Base-by-base conservation (phyloP, 1,284 basidiomycete genomes). In the Lignosus rhinocerotis region DNA sequence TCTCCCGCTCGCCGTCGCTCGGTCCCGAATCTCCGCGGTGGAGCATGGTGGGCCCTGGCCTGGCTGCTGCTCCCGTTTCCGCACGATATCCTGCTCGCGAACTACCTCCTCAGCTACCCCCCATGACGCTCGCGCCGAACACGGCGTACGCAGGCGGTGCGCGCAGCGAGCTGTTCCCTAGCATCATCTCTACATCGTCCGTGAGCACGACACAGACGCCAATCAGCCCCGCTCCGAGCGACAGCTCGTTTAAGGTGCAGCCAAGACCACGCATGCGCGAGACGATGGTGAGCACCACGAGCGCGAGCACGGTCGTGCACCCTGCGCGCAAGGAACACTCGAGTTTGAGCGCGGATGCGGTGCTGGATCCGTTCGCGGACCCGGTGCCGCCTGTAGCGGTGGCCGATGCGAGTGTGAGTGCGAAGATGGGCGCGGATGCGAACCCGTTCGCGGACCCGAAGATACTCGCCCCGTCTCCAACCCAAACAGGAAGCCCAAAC, bases 391-490 rank as follows among this genome's bases (percentile, higher is more conserved):
- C 61, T 14, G 49, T 62, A 32, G 21, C 51, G 11, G 56, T 54
- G 31, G 25, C 46, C 6, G 49, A 31, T 54, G 34, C 25, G 25
- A 9, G 30, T 41, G 25, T 41, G 17, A 30, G 17, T 16, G 52
- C 17, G 31, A 6, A 6, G 16, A 31, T 30, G 34, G 53, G 42
- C 46, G 55, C 51, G 17, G 43, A 34, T 6, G 48, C n/a, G 33
- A 59, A 68, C 50, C 67, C 67, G 43, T 68, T 68, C 47, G 67
- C 65, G 51, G 67, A 66, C 57, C 63, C 66, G 33, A 46, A 30
- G 41, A 7, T 10, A 17, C 14, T 46, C 44, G 43, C 25, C 25
- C 25, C 25, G 25, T 25, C 25, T 25, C 55, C 57, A 56, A 33
- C 53, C 57, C 44, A 50, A 45, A 42, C 45, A 49, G n/a, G 53